Evolutionary conservation across 2,329 filamentous ascomycete species (phyloP), one percentile per base, ranked within the genome.

Genomic region (Colletotrichum australisinense): DNA sequence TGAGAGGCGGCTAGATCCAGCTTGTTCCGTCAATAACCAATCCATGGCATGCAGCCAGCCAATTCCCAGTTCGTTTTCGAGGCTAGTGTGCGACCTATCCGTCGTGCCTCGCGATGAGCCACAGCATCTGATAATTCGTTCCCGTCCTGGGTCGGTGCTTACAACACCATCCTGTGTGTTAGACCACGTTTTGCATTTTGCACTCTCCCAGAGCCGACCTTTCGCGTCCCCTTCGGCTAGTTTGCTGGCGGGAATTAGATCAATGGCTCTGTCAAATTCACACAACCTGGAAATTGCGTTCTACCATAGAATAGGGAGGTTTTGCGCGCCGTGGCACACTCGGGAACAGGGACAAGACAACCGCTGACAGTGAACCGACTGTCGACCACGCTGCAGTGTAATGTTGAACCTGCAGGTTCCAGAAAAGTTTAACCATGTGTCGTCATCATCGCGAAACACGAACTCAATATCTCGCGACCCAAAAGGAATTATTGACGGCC

Each of bases 111-210:
- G 42, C 42, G 42, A 49, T 49, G 42, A 49, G 42, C 42, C 59
- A 68, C 63, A 26, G 62, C 30, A 58, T 72, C 63, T 67, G 52
- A 72, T 67, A 72, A 62, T 28, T 42, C 46, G 59, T 74, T 72
- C 52, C 52, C 63, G 30, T 53, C 28, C 68, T 24, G 52, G 52
- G 30, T 53, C 26, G 63, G 63, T 67, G 63, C 63, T 56, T 63
- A 57, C 57, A 59, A 63, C 22, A 67, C 56, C 63, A 30, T 58
- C 42, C 24, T 24, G 42, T 72, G 56, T 59, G 30, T 56, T 53
- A 53, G 52, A 57, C 16, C 68, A 53, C 30, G 69, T 72, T 55
- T 59, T 58, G 52, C 58, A 67, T 55, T 58, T 59, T 58, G 52
- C 58, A 67, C 46, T 22, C 38, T 63, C 16, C 46, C 11, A 58